These are phyloP conservation scores for Phytophthora multivora DNA, from an alignment of 352 stramenopile genomes.

Conservation along the genomic window DNA sequence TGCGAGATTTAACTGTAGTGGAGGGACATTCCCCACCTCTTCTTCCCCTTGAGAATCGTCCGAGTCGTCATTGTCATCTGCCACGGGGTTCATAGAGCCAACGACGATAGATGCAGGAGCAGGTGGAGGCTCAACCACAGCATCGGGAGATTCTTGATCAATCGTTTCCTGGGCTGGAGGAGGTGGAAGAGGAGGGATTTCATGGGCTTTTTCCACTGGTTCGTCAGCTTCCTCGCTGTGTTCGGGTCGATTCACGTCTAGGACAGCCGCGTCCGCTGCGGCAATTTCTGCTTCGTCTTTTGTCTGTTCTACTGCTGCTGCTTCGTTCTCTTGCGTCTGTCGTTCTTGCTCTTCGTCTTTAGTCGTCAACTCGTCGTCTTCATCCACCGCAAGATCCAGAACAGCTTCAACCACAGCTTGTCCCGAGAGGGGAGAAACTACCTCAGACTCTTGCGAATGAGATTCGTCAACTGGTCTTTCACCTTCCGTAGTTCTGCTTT, in stretches of 20 bases:
- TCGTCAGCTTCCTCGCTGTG: background rate
- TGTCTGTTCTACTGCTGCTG: background rate
- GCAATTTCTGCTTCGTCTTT: background rate
- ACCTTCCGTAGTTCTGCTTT: background rate
- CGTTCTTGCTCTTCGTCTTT: background rate
- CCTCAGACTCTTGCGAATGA: slow-evolving; percentile 1
- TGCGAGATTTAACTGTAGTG: slow-evolving; percentile 15
- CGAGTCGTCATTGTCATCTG: slow-evolving; percentile 31
- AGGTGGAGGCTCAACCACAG: slow-evolving; percentile 19
- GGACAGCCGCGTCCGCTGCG: slow-evolving; percentile 1
- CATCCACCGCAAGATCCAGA: slow-evolving; percentile 17
- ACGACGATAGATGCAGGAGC: slow-evolving; percentile 25
- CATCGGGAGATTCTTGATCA: background rate
- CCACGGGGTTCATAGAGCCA: slow-evolving; percentile 39
- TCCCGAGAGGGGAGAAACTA: background rate
- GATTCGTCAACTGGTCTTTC: too few relatives aligned
- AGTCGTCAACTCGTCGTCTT: background rate
- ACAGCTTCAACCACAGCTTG: slow-evolving; percentile 27
- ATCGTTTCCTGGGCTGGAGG: background rate
- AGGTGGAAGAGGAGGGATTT: background rate
- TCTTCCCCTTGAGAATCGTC: slow-evolving; percentile 44
- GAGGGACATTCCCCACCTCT: slow-evolving; percentile 26
- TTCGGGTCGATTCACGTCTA: background rate
- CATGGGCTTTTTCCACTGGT: background rate
- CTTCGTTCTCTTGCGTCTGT: background rate